Evolutionary conservation across 208 protist species (phyloP), one percentile per base, ranked within the genome.

Genomic region (Crithidia sp.): DNA sequence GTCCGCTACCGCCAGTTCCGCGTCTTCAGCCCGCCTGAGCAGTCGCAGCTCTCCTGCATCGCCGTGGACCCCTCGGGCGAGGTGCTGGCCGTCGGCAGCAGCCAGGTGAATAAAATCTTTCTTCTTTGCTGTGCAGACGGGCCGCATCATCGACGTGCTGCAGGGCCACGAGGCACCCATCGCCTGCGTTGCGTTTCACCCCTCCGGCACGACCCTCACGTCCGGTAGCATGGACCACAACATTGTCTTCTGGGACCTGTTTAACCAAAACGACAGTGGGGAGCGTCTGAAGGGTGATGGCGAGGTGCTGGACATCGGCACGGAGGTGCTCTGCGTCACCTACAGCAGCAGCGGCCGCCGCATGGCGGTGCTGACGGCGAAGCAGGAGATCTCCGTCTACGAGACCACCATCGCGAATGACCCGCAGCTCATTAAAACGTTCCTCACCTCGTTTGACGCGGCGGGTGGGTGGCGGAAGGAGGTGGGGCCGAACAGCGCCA

Each of bases 61-160:
- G 86, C 95, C n/a, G 87, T 97, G 28, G 95, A 98, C 72, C 94
- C 91, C 12, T 96, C 90, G 17, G 95, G 94, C 9, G 96, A 98
- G 67, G 82, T 98, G 16, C 72, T 98, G 13, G 92, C 90, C 8
- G 89, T 93, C 4, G 96, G 93, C 44, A 96, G 88, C 79, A 83
- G 81, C 67, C 86, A 84, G 16, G 69, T 82, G 17, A 95, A 96
- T 71, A 85, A 85, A 54, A 95, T 98, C n/a, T 55, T 96, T 82
- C 52, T 82, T 98, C 69, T 98, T 96, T 70, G 81, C 92, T n/a
- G 82, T 95, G 14, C 96, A 98, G 76, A 98, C 96, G 36, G 96
- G 96, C 17, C 86, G 91, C 49, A 44, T 97, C 2, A 85, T 98
- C 43, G 96, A 98, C 60, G 79, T 90, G 50, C 81, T 98, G 55